These are phyloP conservation scores for Globisporangium apiculatum DNA, from an alignment of 352 stramenopile species.

Conservation along the genomic window DNA sequence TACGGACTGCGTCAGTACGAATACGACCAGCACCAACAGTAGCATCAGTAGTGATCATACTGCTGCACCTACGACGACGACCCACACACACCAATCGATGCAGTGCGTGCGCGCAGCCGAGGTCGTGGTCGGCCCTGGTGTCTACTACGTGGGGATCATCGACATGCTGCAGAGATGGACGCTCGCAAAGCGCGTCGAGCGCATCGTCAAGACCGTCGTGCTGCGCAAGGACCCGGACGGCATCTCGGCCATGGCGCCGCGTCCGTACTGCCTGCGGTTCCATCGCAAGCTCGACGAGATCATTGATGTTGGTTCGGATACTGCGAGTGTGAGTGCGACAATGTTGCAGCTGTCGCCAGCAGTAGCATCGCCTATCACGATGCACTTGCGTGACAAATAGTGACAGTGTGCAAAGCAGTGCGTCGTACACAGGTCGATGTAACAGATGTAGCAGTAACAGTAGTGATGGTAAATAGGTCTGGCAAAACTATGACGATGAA, in stretches of 20 bases:
- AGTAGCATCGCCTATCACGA: too few species aligned
- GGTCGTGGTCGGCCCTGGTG: constrained; percentile 72
- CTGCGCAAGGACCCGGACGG: constrained; percentile 58
- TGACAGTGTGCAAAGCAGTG: too few species aligned
- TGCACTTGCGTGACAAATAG: too few species aligned
- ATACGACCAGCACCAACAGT: too few species aligned
- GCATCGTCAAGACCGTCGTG: constrained; percentile 64
- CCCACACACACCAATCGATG: constrained; percentile 44
- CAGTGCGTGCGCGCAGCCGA: constrained; percentile 58
- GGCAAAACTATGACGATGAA: too few species aligned
- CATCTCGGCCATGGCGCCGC: constrained; percentile 72
- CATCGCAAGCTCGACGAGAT: constrained; percentile 71
- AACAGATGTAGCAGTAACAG: too few species aligned
- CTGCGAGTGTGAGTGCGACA: constrained; percentile 9
- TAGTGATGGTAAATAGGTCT: too few species aligned
- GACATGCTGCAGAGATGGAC: constrained; percentile 86
- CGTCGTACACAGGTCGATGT: too few species aligned
- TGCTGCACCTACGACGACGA: background rate
- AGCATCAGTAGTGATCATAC: too few species aligned
- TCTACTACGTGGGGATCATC: constrained; percentile 87
- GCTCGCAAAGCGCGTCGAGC: constrained; percentile 57
- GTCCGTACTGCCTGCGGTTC: constrained; percentile 58
- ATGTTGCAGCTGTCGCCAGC: too few species aligned
- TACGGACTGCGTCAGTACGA: too few species aligned
- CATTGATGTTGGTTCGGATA: constrained; percentile 54